Percentiles rank a stretch among this genome's conserved stretches.
Conservation (phyloP, 352 stramenopile genomes). For the Phytopythium helicoides region DNA sequence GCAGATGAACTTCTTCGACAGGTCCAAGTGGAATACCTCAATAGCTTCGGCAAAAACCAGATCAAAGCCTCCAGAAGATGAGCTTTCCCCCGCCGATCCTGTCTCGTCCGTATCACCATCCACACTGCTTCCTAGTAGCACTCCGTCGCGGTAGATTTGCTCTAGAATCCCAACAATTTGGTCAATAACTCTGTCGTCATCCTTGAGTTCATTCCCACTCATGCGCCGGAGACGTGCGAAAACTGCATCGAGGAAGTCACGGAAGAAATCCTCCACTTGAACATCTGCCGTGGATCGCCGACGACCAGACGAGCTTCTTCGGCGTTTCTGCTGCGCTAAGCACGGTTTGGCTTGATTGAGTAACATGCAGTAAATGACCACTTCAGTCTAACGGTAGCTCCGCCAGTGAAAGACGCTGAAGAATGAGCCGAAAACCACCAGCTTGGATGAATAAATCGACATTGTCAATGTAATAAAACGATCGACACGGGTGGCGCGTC, state of each 20-base stretch:
- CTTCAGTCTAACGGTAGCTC: conserved; percentile 53
- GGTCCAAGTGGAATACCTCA: conserved; percentile 80
- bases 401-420: conserved; percentile 47
- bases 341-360: conserved; percentile 76
- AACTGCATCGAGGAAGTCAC: conserved; percentile 68
- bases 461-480: conserved; percentile 82
- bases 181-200: conserved; percentile 79
- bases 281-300: conserved; percentile 28
- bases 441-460: conserved; percentile 84
- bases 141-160: conserved; percentile 61
- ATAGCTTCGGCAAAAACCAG: conserved; percentile 66
- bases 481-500: conserved; percentile 68
- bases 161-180: conserved; percentile 69
- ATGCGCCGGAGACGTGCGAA: conserved; percentile 69
- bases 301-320: conserved; percentile 38
- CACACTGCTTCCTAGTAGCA: conserved; percentile 34
- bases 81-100: conserved; percentile 7
- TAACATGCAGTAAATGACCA: conserved; percentile 68
- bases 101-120: conserved; percentile 17
- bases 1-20: conserved; percentile 87
- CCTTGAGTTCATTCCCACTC: conserved; percentile 70
- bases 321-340: conserved; percentile 54
- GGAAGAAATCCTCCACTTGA: conserved; percentile 77
- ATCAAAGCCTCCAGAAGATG: conserved; percentile 19
- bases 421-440: conserved; percentile 69